Conservation (phyloP, 2,329 filamentous ascomycete genomes). For the Scortechinia acanthostroma region DNA sequence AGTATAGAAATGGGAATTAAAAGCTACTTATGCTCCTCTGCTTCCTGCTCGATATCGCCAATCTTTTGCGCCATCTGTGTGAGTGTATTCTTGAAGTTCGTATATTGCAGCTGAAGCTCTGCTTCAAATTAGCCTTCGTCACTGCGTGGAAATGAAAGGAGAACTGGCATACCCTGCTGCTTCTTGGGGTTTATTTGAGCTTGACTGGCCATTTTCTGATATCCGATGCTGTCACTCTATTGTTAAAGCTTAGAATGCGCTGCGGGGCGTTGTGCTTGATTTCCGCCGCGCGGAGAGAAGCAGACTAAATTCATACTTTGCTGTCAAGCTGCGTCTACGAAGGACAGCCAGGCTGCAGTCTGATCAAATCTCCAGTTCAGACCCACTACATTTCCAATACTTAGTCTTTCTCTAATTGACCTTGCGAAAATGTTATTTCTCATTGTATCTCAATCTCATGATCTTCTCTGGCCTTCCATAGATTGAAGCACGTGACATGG, state of each 20-base stretch:
- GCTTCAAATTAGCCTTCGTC: slow-evolving; percentile 3
- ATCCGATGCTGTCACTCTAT: background rate
- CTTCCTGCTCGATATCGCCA: slow-evolving; percentile 64
- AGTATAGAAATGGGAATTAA: slow-evolving; percentile 7
- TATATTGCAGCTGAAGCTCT: slow-evolving; percentile 46
- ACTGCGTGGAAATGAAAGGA: slow-evolving; percentile 4
- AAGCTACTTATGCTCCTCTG: slow-evolving; percentile 63
- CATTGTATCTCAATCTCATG: too few relatives aligned
- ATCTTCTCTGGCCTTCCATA: too few relatives aligned
- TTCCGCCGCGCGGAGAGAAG: too few relatives aligned
- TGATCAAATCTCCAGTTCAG: too few relatives aligned
- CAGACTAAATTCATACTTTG: too few relatives aligned
- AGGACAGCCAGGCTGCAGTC: too few relatives aligned
- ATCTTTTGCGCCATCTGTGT: slow-evolving; percentile 64
- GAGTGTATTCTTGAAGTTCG: slow-evolving; percentile 35
- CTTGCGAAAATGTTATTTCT: too few relatives aligned
- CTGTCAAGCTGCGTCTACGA: too few relatives aligned
- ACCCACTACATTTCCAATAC: too few relatives aligned
- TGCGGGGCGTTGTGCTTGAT: too few relatives aligned
- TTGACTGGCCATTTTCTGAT: background rate
- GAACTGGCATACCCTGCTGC: slow-evolving; percentile 34
- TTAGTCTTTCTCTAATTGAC: too few relatives aligned
- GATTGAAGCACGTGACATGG: background rate
- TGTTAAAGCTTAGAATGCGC: too few relatives aligned
- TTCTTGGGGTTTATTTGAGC: slow-evolving; percentile 20